Conservation (phyloP, 2,329 filamentous ascomycete species). For the Ascochyta pisi region DNA sequence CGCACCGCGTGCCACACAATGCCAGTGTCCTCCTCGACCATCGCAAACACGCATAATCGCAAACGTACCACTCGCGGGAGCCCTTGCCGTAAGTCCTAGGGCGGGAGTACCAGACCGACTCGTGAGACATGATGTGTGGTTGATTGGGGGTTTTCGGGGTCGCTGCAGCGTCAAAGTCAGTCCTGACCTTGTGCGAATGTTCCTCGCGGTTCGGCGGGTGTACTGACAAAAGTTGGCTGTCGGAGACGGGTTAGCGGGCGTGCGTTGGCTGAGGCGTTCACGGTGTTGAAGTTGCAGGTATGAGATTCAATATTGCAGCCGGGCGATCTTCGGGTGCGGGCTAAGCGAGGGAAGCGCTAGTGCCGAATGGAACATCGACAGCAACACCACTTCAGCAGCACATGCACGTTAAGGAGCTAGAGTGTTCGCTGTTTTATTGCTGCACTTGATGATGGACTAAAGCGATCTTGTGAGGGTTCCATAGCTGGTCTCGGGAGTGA, state of each 20-base stretch:
- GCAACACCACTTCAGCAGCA: neutral
- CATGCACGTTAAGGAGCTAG: neutral
- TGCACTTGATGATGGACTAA: no score
- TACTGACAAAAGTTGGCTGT: conserved; percentile 38
- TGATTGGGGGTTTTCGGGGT: conserved; percentile 33
- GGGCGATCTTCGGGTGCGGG: conserved; percentile 32
- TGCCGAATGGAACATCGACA: neutral
- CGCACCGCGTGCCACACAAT: neutral
- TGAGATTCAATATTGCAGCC: conserved; percentile 35
- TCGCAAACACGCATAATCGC: conserved; percentile 8
- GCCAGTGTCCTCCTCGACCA: neutral
- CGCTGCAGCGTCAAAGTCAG: conserved; percentile 31
- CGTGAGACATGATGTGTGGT: conserved; percentile 78
- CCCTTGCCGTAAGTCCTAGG: conserved; percentile 98
- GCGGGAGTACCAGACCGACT: conserved; percentile 99
- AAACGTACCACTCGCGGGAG: conserved; percentile 85
- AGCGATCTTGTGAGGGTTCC: neutral
- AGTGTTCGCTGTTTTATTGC: no score
- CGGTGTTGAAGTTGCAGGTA: conserved; percentile 24
- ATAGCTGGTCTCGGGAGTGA: neutral
- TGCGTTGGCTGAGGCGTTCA: conserved; percentile 39
- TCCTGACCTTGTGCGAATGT: conserved; percentile 1
- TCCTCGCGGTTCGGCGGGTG: neutral
- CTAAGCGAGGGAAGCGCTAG: conserved; percentile 31
- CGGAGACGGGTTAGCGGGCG: conserved; percentile 35